Percentiles rank a stretch among this genome's conserved stretches.
Conservation (phyloP, 192 early-diverging fungal genomes). For the Backusella psychrophila region DNA sequence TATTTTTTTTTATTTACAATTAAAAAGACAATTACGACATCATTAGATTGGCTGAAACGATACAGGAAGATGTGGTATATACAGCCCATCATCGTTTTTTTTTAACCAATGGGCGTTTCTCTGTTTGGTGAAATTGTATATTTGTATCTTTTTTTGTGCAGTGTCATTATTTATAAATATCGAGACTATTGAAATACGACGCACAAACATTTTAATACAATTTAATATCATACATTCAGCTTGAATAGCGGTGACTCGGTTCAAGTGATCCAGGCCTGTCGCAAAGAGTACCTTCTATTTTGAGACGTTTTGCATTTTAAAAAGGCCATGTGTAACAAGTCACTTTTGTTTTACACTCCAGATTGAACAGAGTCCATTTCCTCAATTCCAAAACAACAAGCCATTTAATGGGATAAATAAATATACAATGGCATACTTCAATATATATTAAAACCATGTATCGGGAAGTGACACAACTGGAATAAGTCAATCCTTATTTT, state of each 20-base stretch:
- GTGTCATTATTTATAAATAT: not conserved
- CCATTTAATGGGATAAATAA: not conserved
- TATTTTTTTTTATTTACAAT: no score
- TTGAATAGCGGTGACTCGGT: not conserved
- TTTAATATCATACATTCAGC: not conserved
- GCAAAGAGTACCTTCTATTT: conserved; percentile 1
- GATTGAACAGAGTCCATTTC: not conserved
- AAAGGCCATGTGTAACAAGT: not conserved
- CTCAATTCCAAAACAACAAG: not conserved
- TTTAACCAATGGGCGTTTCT: not conserved
- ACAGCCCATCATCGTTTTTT: not conserved
- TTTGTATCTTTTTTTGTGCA: not conserved
- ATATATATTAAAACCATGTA: not conserved
- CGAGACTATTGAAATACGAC: not conserved
- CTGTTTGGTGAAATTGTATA: not conserved
- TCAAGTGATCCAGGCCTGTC: conserved; percentile 7
- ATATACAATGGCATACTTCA: not conserved
- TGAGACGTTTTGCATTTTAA: conserved; percentile 4
- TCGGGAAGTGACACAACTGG: not conserved
- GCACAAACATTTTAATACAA: not conserved
- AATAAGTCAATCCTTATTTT: not conserved
- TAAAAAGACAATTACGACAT: no score
- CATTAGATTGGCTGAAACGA: no score
- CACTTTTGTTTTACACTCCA: not conserved
- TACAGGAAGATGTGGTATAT: no score